Conservation (phyloP, 2,329 filamentous ascomycete species). For the Rasamsonia emersonii region DNA sequence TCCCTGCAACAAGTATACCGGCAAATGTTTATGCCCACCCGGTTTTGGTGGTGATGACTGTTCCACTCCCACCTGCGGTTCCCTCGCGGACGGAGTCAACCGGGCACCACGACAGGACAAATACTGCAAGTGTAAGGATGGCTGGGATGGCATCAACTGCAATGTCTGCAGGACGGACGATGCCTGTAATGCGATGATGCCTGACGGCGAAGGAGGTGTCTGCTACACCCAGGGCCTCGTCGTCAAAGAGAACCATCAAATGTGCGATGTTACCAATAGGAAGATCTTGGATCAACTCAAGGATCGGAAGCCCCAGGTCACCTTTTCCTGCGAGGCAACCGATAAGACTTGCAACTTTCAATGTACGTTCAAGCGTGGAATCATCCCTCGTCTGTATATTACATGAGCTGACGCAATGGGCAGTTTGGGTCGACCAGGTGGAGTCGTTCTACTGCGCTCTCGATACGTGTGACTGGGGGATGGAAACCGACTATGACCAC, state of each 20-base stretch:
- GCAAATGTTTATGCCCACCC: constrained; percentile 83
- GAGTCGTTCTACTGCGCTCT: constrained; percentile 97
- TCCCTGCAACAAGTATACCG: constrained; percentile 78
- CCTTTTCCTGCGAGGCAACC: constrained; percentile 78
- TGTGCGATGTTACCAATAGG: constrained; percentile 93
- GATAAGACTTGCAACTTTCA: constrained; percentile 83
- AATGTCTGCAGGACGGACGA: constrained; percentile 81
- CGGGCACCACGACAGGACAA: constrained; percentile 64
- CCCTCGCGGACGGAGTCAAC: constrained; percentile 70
- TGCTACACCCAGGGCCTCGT: constrained; percentile 89
- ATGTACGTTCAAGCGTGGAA: constrained; percentile 48
- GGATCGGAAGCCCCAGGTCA: constrained; percentile 80
- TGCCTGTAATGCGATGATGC: constrained; percentile 83
- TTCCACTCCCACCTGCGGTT: constrained; percentile 83
- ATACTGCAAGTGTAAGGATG: constrained; percentile 77
- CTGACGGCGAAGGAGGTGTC: constrained; percentile 68
- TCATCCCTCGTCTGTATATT: background rate
- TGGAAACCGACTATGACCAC: constrained; percentile 57
- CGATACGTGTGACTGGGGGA: constrained; percentile 66
- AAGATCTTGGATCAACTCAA: constrained; percentile 85
- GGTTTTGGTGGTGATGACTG: constrained; percentile 95
- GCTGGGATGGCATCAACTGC: constrained; percentile 96
- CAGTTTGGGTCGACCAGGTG: constrained; percentile 86
- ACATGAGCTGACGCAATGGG: constrained; percentile 21
- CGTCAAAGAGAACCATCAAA: constrained; percentile 91